A percentile compares a stretch with the other conserved stretches of the same genome.
phyloP scores from a whole-genome alignment of 2,329 filamentous ascomycete genomes.

The Aspergillus novofumigatus region DNA sequence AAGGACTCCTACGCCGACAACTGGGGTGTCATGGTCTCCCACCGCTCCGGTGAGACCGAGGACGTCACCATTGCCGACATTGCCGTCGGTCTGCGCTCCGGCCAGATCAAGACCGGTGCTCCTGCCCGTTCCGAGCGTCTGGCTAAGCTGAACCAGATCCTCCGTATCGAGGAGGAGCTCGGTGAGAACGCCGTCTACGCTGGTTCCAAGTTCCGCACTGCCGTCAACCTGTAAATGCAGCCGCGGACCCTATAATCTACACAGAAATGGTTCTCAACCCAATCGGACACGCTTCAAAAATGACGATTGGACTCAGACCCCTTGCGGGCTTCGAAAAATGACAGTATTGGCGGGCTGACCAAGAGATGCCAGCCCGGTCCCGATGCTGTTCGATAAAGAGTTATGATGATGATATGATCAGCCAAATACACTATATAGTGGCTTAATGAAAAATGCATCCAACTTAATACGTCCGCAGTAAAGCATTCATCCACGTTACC shows the following conservation, averaged over 20 bases:
- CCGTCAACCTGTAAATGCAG: slow-evolving; percentile 73
- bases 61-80: slow-evolving; percentile 99
- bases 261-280: neutral
- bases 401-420: slow-evolving; percentile 24
- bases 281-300: neutral
- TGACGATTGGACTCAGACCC: slow-evolving; percentile 8
- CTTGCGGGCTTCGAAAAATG: slow-evolving; percentile 1
- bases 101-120: slow-evolving; percentile 98
- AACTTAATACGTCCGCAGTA: neutral
- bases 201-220: slow-evolving; percentile 83
- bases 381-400: slow-evolving; percentile 12
- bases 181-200: slow-evolving; percentile 88
- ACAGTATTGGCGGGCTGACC: slow-evolving; percentile 6
- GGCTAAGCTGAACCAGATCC: slow-evolving; percentile 99
- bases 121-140: slow-evolving; percentile 95
- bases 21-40: slow-evolving; percentile 99
- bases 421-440: slow-evolving; percentile 18
- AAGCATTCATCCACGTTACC: neutral
- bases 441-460: slow-evolving; percentile 19
- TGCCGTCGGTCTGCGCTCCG: slow-evolving; percentile 89
- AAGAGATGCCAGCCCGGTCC: slow-evolving; percentile 1
- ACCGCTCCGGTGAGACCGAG: slow-evolving; percentile 98
- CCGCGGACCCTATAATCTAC: neutral
- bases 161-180: slow-evolving; percentile 99
- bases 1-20: slow-evolving; percentile 94